Percentiles rank a stretch among this genome's conserved stretches.
These are phyloP conservation scores for Calonectria pseudoreteaudii DNA, from an alignment of 2,329 filamentous ascomycete genomes.

Conservation along the genomic window DNA sequence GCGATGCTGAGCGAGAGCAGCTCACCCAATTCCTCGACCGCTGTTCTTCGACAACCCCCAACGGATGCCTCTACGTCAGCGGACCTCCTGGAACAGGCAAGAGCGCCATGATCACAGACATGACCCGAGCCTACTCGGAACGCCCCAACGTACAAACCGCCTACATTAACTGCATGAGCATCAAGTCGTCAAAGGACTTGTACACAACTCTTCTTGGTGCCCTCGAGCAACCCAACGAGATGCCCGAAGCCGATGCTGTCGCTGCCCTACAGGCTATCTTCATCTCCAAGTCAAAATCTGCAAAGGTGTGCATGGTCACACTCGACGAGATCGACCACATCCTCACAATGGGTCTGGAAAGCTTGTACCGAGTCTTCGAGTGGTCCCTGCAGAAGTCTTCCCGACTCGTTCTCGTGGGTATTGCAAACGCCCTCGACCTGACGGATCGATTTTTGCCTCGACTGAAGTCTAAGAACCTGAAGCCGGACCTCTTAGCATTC, in stretches of 20 bases:
- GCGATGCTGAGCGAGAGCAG: slow-evolving; percentile 75
- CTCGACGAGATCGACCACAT: slow-evolving; percentile 97
- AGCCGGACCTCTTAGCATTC: slow-evolving; percentile 90
- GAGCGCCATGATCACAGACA: slow-evolving; percentile 89
- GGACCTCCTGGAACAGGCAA: slow-evolving; percentile 97
- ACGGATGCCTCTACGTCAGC: slow-evolving; percentile 93
- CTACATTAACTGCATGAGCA: slow-evolving; percentile 97
- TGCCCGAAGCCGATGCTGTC: slow-evolving; percentile 75
- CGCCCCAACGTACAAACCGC: slow-evolving; percentile 72
- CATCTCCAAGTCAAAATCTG: slow-evolving; percentile 67
- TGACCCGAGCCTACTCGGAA: slow-evolving; percentile 70
- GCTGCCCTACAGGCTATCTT: slow-evolving; percentile 79
- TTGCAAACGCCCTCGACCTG: slow-evolving; percentile 94
- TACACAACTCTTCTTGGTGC: slow-evolving; percentile 84
- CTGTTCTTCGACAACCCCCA: slow-evolving; percentile 68
- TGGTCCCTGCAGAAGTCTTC: slow-evolving; percentile 90
- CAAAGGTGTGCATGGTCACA: slow-evolving; percentile 80
- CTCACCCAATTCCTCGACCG: slow-evolving; percentile 76
- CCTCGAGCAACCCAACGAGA: slow-evolving; percentile 67
- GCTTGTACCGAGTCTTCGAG: slow-evolving; percentile 94
- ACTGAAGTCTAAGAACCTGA: slow-evolving; percentile 91
- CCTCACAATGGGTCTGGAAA: slow-evolving; percentile 86
- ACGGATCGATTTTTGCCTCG: slow-evolving; percentile 95
- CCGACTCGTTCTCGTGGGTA: slow-evolving; percentile 85
- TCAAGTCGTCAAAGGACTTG: slow-evolving; percentile 88